Percentiles rank a stretch among this genome's conserved stretches.
Conservation (phyloP, 306 rosid genomes). For the Rosa persica region DNA sequence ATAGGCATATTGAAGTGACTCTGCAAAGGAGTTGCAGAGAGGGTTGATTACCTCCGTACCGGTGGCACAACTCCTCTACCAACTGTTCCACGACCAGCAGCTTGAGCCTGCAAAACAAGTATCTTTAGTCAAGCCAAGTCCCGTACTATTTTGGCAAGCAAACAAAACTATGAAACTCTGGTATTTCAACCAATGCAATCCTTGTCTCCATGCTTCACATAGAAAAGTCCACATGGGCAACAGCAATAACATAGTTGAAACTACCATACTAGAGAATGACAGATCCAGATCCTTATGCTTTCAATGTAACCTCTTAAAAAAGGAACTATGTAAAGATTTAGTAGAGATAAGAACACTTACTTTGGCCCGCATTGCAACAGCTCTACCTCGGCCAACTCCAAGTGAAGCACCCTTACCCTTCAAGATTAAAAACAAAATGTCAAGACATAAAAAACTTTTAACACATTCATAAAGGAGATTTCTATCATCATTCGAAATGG, state of each 20-base stretch:
- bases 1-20: conserved; percentile 4
- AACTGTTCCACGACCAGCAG: conserved; percentile 94
- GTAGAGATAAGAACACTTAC: conserved; percentile 34
- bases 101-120: conserved; percentile 68
- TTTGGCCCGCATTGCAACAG: conserved; percentile 97
- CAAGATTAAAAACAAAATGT: conserved; percentile 32
- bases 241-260: background rate
- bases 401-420: conserved; percentile 99
- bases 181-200: background rate
- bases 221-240: background rate
- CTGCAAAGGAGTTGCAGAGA: background rate
- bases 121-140: conserved; percentile 13
- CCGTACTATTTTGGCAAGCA: background rate
- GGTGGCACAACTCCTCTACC: conserved; percentile 90
- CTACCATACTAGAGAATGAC: background rate
- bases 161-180: background rate
- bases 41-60: conserved; percentile 67
- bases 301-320: background rate
- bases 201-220: background rate
- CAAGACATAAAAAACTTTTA: conserved; percentile 14
- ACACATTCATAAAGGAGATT: background rate
- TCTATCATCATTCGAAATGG: background rate
- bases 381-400: conserved; percentile 98
- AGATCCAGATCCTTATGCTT: background rate
- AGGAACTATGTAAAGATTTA: background rate